Evolutionary conservation across 2,329 filamentous ascomycete species (phyloP), one percentile per base, ranked within the genome.

Genomic region (Curvularia sp.): DNA sequence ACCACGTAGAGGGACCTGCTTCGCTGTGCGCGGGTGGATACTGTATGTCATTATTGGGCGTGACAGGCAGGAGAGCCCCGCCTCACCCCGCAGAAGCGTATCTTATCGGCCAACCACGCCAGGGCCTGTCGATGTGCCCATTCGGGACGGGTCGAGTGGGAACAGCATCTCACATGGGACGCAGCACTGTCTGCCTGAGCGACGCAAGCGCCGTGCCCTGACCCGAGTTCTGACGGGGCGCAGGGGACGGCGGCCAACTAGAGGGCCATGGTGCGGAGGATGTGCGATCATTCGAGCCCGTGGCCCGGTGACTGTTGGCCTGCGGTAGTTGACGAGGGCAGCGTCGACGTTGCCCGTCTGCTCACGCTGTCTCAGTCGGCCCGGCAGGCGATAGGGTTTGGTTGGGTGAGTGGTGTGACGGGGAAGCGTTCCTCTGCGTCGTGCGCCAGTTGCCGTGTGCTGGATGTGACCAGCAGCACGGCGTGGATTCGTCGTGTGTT

Each of bases 91-190:
- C 71, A 72, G 63, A 65, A 65, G 67, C 62, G 65, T 60, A 58
- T 61, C 56, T 60, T 61, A 61, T 64, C 64, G 63, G 55, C 73
- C 73, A 74, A 59, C 71, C 65, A 70, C 43, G 54, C 55, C 49
- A 51, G 42, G 55, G 61, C 52, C 62, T 66, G 30, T 66, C 64
- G 60, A 62, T 65, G 61, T 68, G 64, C 59, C 61, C 67, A 38
- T 57, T 63, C 72, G 71, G 70, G 62, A 71, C 70, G 70, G 71
- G 72, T 73, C 71, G 71, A 72, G 63, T 53, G 66, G 55, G 55
- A 43, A 48, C 44, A 59, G 30, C 30, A 55, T 55, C 52, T 58
- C 56, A 65, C 57, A 55, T 52, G 56, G 49, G 52, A 59, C 26
- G 46, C 7, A 57, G 56, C 58, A 60, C 51, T 35, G 63, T 67